These are phyloP conservation scores for Ophiocordyceps camponoti-saundersi DNA, from an alignment of 2,329 filamentous ascomycete species.

Conservation along the genomic window DNA sequence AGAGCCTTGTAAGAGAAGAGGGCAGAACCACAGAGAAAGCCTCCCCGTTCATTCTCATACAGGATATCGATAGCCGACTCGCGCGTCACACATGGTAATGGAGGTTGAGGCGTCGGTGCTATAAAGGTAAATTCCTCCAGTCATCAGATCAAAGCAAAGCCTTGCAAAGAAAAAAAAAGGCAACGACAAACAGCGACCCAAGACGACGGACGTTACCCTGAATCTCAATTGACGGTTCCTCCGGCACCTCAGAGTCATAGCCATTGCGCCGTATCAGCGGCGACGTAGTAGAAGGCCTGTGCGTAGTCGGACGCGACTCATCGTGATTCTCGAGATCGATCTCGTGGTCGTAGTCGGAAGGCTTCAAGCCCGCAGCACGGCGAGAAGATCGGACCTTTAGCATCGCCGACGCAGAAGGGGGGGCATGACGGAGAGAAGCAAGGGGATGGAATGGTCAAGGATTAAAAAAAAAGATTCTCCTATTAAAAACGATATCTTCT, in stretches of 20 bases:
- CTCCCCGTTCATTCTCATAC: constrained; percentile 89
- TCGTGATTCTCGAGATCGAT: constrained; percentile 49
- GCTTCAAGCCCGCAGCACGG: constrained; percentile 35
- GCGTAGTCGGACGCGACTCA: constrained; percentile 5
- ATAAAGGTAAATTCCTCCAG: no score
- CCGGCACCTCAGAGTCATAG: neutral
- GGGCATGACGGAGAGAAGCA: constrained; percentile 5
- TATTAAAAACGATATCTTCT: no score
- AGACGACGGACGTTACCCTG: constrained; percentile 10
- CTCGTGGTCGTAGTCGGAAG: constrained; percentile 52
- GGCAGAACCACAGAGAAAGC: constrained; percentile 74
- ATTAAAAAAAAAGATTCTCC: no score
- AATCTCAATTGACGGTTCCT: constrained; percentile 7
- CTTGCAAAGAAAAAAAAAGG: neutral
- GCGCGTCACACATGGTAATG: constrained; percentile 18
- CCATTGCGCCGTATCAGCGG: neutral
- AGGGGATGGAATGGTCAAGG: no score
- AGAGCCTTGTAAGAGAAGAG: constrained; percentile 81
- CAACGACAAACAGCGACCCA: neutral
- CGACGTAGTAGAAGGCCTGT: neutral
- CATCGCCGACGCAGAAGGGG: constrained; percentile 9
- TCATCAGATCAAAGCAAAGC: no score
- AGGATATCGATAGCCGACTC: constrained; percentile 63
- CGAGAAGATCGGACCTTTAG: constrained; percentile 30
- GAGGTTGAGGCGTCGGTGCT: constrained; percentile 13